Base-by-base conservation (phyloP, 2,329 filamentous ascomycete genomes). In the Pseudocercospora ulei region DNA sequence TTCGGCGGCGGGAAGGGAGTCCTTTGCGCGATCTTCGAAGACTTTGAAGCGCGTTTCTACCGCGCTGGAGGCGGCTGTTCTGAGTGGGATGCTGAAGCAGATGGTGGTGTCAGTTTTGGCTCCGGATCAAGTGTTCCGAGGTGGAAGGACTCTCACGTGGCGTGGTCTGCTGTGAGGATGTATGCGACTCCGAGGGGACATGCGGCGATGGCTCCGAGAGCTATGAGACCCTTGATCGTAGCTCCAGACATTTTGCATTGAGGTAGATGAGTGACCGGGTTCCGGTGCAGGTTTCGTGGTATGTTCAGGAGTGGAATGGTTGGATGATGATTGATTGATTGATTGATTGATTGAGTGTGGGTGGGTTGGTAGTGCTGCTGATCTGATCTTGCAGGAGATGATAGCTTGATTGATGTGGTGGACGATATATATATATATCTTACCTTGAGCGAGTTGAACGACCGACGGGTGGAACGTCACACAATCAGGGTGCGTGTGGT, bases 101-200 rank as follows among this genome's bases (percentile, higher is more conserved):
- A 17, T 20, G 2, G 2, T 2, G 11, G 9, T 26, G 26, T 31
- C 5, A 37, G 23, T 14, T 9, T 28, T n/a, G 13, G 17, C 7
- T 22, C 12, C 17, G 9, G 5, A 30, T 5, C 5, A 16, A 31
- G 14, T 14, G 30, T 18, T 19, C n/a, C n/a, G n/a, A 12, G 4
- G 3, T 20, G n/a, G 12, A 13, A 24, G 19, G 25, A 18, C 3
- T 5, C 41, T 29, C 23, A 43, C 35, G 35, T 28, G 7, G 41
- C 29, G 11, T 43, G 41, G 14, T 43, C 41, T 24, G 41, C 36
- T 16, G 41, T 43, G 22, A 43, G 33, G 9, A 43, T 31, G 25
- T 43, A 43, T 26, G 41, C 41, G 14, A 39, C 26, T 3, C 41
- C 31, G n/a, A 39, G n/a, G 14, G 41, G 41, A 13, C 38, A 17